A percentile compares a stretch with the other conserved stretches of the same genome.
Evolutionary conservation across 1,284 basidiomycete genomes (phyloP).

Genomic region (Trichosporon sp.): DNA sequence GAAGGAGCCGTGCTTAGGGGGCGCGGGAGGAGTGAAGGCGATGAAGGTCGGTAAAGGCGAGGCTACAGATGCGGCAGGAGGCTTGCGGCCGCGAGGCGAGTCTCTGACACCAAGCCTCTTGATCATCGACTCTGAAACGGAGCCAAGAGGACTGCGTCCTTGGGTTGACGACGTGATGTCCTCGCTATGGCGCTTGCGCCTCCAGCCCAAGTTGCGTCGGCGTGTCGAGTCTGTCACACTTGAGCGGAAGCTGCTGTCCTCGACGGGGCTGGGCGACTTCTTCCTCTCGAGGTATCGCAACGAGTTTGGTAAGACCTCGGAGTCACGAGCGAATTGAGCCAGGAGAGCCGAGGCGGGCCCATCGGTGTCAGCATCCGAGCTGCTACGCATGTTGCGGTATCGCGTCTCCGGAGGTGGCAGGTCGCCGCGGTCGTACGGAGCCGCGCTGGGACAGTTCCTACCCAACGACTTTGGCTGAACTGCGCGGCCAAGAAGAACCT

Average conservation of each 20-base stretch:
- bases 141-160: neutral
- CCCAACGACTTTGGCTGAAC: neutral
- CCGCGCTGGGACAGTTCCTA: neutral
- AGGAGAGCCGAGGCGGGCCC: neutral
- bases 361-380: neutral
- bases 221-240: slow-evolving; percentile 12
- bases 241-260: slow-evolving; percentile 1
- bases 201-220: slow-evolving; percentile 5
- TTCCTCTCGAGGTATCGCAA: neutral
- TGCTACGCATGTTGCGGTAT: slow-evolving; percentile 8
- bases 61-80: neutral
- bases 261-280: neutral
- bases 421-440: neutral
- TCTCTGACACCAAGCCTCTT: neutral
- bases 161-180: neutral
- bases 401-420: slow-evolving; percentile 2
- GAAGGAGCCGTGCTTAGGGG: neutral
- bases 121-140: neutral
- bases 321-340: slow-evolving; percentile 12
- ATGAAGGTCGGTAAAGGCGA: neutral
- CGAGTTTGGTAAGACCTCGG: neutral
- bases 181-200: slow-evolving; percentile 11
- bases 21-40: slow-evolving; percentile 7
- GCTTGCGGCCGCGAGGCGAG: neutral
- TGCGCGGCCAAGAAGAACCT: neutral